phyloP scores from a whole-genome alignment of 257 asterid species.

The Solanum etuberosum region DNA sequence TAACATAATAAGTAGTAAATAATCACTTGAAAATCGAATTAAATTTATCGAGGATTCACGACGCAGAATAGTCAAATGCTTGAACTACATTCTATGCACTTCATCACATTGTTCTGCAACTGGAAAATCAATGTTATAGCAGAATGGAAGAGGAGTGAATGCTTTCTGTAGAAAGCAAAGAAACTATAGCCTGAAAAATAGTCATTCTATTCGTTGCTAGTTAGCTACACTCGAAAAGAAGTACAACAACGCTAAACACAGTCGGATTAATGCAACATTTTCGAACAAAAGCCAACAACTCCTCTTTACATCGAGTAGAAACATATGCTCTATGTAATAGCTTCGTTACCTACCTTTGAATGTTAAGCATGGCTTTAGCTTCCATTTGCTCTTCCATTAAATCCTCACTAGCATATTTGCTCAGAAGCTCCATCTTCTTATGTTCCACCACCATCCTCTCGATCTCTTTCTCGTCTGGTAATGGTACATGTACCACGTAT shows the following conservation, averaged over 20 bases:
- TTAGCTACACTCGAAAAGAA: not conserved
- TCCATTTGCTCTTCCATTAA: constrained; percentile 61
- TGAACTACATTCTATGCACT: not conserved
- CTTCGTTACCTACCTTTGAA: constrained; percentile 35
- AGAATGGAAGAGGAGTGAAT: not conserved
- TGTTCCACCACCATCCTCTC: constrained; percentile 78
- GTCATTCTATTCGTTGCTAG: not conserved
- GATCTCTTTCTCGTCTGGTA: constrained; percentile 88
- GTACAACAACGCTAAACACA: not conserved
- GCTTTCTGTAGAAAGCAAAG: not conserved
- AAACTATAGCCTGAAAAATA: not conserved
- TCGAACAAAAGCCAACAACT: not conserved
- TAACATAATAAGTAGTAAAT: not conserved
- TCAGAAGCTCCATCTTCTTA: constrained; percentile 80
- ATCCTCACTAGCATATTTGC: constrained; percentile 69
- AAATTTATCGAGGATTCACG: not conserved
- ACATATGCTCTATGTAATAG: not conserved
- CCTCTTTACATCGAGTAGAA: not conserved
- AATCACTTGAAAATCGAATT: not conserved
- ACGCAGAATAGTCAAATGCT: not conserved
- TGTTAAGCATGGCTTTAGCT: constrained; percentile 80
- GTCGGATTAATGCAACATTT: not conserved
- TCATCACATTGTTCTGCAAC: not conserved
- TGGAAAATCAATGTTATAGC: not conserved
- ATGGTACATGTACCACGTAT: constrained; percentile 79